Base-by-base conservation (phyloP, 768 basidiomycete species). In the Paxillus involutus region DNA sequence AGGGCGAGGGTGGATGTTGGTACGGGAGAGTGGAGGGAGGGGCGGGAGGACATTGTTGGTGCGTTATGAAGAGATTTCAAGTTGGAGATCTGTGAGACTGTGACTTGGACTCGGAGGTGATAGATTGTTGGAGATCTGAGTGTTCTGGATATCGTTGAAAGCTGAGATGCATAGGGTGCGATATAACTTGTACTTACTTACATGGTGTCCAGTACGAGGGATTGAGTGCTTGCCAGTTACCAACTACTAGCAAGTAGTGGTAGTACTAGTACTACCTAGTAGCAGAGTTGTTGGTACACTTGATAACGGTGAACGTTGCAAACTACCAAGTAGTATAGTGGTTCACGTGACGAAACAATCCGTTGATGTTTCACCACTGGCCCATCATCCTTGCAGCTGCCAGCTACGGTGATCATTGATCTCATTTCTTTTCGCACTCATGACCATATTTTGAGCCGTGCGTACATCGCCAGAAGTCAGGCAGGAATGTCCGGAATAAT, bases 401-500 rank as follows among this genome's bases (percentile, higher is more conserved):
- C n/a, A n/a, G n/a, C n/a, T n/a, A n/a, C n/a, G n/a, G n/a, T 8
- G n/a, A 40, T 36, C 33, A 14, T 29, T 39, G 32, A 47, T 52
- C 16, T 36, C 37, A 47, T 52, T 10, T 36, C 37, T 26, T 26
- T 14, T 24, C 10, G 35, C 35, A 14, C 35, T 35, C 35, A 49
- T 55, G 48, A 32, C 49, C 19, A n/a, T 36, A 32, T 45, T 36
- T 41, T 55, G 54, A 55, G 39, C n/a, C 29, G 6, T 43, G 30
- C 42, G 40, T 12, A 3, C 44, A 30, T 35, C 33, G 19, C 29
- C 30, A 19, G 32, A 26, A 10, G 16, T 32, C 30, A 19, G 3
- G 17, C 21, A 36, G 26, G 32, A 35, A 77, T 80, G 78, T 78
- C 77, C 47, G 67, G 68, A 9, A 62, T 79, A 6, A 74, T 79